Conservation (phyloP, 2,329 filamentous ascomycete species). For the Emydomyces testavorans region DNA sequence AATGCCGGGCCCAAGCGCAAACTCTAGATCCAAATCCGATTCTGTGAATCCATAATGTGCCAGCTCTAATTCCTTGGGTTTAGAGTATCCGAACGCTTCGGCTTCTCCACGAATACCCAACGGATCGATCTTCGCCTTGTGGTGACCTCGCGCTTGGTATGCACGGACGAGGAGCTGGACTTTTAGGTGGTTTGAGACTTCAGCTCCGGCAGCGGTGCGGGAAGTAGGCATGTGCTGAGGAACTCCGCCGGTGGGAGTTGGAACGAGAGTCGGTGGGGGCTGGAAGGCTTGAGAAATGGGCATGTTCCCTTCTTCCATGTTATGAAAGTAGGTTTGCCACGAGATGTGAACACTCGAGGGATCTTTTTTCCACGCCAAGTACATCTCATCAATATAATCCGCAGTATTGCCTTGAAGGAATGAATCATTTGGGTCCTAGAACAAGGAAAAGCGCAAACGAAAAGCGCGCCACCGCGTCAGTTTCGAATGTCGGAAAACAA, state of each 20-base stretch:
- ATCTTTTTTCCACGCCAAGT: conserved; percentile 91
- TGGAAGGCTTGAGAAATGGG: conserved; percentile 95
- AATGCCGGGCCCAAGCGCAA: conserved; percentile 85
- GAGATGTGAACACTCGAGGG: conserved; percentile 90
- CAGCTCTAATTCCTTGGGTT: conserved; percentile 83
- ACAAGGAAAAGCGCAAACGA: conserved; percentile 16
- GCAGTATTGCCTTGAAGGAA: conserved; percentile 95
- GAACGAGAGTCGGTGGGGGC: conserved; percentile 83
- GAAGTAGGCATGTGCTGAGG: conserved; percentile 60
- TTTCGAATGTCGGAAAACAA: too few relatives aligned
- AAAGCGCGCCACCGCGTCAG: background rate
- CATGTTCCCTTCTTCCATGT: conserved; percentile 98
- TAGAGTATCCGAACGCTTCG: conserved; percentile 71
- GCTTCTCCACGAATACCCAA: conserved; percentile 82
- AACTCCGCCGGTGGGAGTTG: conserved; percentile 66
- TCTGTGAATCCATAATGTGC: conserved; percentile 93
- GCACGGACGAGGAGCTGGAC: conserved; percentile 93
- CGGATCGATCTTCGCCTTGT: conserved; percentile 96
- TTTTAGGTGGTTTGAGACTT: conserved; percentile 93
- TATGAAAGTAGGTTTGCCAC: conserved; percentile 99
- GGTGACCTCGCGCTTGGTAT: conserved; percentile 94
- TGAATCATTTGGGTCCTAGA: conserved; percentile 74
- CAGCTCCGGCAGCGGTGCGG: conserved; percentile 57
- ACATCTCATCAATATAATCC: conserved; percentile 99
- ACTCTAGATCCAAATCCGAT: conserved; percentile 85